Percentiles rank a stretch among this genome's conserved stretches.
phyloP scores from a whole-genome alignment of 2,329 filamentous ascomycete species.

The Ceratocystis albifundus region DNA sequence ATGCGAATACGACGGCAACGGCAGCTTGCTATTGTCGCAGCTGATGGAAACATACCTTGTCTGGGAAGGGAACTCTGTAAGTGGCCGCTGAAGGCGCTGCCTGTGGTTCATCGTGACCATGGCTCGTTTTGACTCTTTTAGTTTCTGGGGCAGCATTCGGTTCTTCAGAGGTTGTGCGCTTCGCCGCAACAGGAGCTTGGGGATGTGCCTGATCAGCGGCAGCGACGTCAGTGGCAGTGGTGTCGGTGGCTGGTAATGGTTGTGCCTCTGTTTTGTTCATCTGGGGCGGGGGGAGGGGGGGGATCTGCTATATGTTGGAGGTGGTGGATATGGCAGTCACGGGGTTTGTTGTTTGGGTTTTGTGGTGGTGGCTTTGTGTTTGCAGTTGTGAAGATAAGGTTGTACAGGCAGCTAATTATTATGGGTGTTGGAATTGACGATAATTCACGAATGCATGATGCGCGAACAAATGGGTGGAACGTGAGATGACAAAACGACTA shows the following conservation, averaged over 20 bases:
- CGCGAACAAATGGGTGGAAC: no score
- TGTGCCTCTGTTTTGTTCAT: not conserved
- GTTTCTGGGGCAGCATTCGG: constrained; percentile 6
- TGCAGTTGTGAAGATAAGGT: not conserved
- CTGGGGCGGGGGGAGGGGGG: no score
- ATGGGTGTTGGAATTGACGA: no score
- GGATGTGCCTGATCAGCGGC: not conserved
- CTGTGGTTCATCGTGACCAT: not conserved
- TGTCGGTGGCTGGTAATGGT: not conserved
- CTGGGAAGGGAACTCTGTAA: constrained; percentile 4
- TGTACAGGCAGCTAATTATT: no score
- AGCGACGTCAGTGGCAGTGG: not conserved
- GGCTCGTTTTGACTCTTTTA: constrained; percentile 5
- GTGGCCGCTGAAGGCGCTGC: not conserved
- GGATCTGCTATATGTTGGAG: no score
- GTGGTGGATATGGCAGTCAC: not conserved
- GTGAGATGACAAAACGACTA: no score
- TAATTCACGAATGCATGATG: no score
- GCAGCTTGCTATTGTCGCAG: not conserved
- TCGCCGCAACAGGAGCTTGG: not conserved
- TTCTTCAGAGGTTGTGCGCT: constrained; percentile 9
- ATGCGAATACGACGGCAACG: not conserved
- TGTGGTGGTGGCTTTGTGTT: not conserved
- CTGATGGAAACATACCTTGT: not conserved
- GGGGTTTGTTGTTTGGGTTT: not conserved